phyloP scores from a whole-genome alignment of 2,329 filamentous ascomycete species.

The Aspergillus latus region DNA sequence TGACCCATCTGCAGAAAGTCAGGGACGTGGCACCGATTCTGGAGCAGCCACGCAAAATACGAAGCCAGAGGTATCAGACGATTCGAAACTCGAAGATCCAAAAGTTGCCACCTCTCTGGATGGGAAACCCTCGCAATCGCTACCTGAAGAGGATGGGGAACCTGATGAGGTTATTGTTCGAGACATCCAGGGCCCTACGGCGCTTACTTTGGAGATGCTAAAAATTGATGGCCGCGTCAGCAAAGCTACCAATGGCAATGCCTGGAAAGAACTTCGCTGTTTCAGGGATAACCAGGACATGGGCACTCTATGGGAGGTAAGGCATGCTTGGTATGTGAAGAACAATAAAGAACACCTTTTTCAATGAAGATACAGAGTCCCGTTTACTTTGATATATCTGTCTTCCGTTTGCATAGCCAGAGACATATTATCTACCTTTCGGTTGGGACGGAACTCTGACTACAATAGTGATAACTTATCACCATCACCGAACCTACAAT shows the following conservation, averaged over 20 bases:
- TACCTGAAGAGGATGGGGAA: conserved; percentile 5
- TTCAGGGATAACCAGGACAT: conserved; percentile 49
- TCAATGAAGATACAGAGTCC: background rate
- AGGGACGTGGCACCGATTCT: conserved; percentile 1
- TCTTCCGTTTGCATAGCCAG: no score
- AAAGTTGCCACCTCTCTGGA: background rate
- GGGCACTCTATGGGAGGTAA: conserved; percentile 46
- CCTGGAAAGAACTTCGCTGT: conserved; percentile 47
- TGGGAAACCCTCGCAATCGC: background rate
- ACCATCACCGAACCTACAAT: no score
- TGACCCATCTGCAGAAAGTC: background rate
- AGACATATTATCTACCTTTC: no score
- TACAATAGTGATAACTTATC: no score
- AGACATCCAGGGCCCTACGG: conserved; percentile 30
- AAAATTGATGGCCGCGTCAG: conserved; percentile 42
- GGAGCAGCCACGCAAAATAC: background rate
- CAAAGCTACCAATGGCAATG: conserved; percentile 35
- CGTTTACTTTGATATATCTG: no score
- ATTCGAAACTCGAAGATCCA: background rate
- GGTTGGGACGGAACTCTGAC: no score
- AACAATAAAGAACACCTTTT: conserved; percentile 15
- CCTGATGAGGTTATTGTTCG: conserved; percentile 28
- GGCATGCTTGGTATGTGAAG: conserved; percentile 41
- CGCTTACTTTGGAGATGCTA: conserved; percentile 37
- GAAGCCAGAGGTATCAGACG: background rate